A percentile compares a stretch with the other conserved stretches of the same genome.
Evolutionary conservation across 495 filamentous ascomycete species (phyloP).

Genomic region (Hypoxylon crocopeplum): DNA sequence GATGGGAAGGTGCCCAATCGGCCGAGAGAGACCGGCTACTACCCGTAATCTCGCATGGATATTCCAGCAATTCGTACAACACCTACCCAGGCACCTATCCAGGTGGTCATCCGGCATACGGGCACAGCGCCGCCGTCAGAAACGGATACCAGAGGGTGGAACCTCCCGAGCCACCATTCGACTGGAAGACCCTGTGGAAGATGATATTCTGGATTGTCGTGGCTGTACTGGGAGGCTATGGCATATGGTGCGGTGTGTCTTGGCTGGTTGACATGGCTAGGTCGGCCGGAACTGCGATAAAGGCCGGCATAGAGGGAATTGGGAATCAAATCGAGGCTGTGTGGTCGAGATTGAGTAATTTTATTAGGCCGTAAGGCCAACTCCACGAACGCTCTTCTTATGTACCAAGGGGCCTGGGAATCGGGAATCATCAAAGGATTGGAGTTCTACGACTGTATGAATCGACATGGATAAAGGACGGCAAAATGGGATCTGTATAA

Average conservation of each 20-base stretch:
- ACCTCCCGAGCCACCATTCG: not conserved
- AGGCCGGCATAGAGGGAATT: not conserved
- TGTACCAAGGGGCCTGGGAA: not conserved
- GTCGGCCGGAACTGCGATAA: not conserved
- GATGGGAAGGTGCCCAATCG: not conserved
- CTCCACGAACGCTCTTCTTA: too few species aligned
- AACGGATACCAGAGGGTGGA: not conserved
- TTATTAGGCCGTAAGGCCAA: not conserved
- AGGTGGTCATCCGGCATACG: not conserved
- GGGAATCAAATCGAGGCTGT: not conserved
- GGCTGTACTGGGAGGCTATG: conserved; percentile 1
- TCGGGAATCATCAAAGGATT: too few species aligned
- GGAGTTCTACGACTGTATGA: conserved; percentile 5
- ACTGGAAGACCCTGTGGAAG: conserved; percentile 9
- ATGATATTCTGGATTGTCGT: conserved; percentile 7
- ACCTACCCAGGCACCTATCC: not conserved
- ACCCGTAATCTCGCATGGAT: not conserved
- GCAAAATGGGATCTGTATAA: conserved; percentile 18
- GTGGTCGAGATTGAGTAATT: conserved; percentile 1
- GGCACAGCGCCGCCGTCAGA: not conserved
- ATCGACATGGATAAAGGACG: not conserved
- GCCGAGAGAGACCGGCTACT: conserved; percentile 16
- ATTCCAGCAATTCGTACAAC: conserved; percentile 1
- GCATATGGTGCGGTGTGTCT: not conserved
- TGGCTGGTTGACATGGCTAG: conserved; percentile 1